Conservation (phyloP, 2,329 filamentous ascomycete species). For the Colletotrichum falcatum region DNA sequence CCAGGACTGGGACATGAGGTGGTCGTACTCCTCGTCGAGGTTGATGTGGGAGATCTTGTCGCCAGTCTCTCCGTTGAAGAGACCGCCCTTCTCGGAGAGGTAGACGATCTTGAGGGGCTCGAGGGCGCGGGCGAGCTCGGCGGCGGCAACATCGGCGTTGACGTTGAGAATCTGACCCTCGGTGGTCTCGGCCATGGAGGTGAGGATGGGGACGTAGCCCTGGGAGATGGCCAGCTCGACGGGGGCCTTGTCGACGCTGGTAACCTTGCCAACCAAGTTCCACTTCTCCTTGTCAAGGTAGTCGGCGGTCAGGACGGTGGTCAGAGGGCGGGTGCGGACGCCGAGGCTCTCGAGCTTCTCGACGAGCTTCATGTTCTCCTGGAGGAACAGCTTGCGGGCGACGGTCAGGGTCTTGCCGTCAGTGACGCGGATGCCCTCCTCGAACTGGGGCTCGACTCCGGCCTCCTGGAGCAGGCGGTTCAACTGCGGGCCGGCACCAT, state of each 20-base stretch:
- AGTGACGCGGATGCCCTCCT: constrained; percentile 95
- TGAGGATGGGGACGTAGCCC: constrained; percentile 91
- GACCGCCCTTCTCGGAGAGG: constrained; percentile 95
- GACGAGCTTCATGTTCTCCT: constrained; percentile 94
- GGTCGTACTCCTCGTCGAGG: constrained; percentile 94
- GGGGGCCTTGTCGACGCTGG: constrained; percentile 87
- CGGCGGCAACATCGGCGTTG: constrained; percentile 96
- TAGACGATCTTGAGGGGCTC: constrained; percentile 98
- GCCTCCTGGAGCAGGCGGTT: constrained; percentile 91
- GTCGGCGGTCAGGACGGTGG: constrained; percentile 90
- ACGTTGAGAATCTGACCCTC: constrained; percentile 96
- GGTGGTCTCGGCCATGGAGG: constrained; percentile 93
- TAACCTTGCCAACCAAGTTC: constrained; percentile 95
- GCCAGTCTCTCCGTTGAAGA: constrained; percentile 93
- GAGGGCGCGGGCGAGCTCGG: constrained; percentile 87
- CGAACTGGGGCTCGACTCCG: constrained; percentile 93
- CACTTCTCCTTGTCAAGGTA: constrained; percentile 98
- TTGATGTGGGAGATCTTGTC: constrained; percentile 98
- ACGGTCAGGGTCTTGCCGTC: constrained; percentile 94
- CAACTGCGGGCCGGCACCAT: constrained; percentile 94
- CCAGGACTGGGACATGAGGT: constrained; percentile 94
- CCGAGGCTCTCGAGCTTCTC: constrained; percentile 91
- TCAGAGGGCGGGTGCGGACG: constrained; percentile 89
- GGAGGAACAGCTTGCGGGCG: constrained; percentile 90
- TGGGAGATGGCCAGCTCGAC: constrained; percentile 93